Evolutionary conservation across 2,329 filamentous ascomycete species (phyloP).

Genomic region (Hawksworthiomyces lignivorus): DNA sequence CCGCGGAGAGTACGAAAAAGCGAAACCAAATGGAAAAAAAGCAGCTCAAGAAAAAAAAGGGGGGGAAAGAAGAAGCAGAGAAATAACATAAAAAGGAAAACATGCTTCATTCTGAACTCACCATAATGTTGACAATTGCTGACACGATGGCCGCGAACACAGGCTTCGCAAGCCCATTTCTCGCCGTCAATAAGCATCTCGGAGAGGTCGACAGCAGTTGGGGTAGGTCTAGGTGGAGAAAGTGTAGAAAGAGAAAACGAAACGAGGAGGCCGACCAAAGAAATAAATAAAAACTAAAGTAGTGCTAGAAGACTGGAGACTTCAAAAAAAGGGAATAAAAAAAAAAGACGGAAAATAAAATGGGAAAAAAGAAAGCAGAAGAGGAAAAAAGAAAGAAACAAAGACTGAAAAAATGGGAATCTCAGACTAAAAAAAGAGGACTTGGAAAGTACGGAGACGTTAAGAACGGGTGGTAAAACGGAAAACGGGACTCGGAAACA

Average conservation of each 20-base stretch:
- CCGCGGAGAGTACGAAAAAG: not conserved
- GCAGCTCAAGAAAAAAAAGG: constrained; percentile 7
- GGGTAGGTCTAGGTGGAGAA: constrained; percentile 9
- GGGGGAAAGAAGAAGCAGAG: constrained; percentile 2
- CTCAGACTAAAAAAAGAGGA: too few species aligned
- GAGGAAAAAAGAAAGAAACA: too few species aligned
- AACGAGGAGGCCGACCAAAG: not conserved
- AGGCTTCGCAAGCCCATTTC: constrained; percentile 97
- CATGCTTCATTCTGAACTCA: too few species aligned
- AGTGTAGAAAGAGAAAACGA: not conserved
- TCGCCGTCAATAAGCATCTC: constrained; percentile 84
- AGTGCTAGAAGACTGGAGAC: not conserved
- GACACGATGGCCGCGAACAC: constrained; percentile 95
- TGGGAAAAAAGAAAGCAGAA: too few species aligned
- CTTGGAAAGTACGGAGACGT: too few species aligned
- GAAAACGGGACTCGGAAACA: too few species aligned
- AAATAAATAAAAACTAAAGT: not conserved
- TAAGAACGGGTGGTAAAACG: too few species aligned
- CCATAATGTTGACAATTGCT: constrained; percentile 96
- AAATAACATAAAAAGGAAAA: constrained; percentile 17
- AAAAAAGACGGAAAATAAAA: not conserved
- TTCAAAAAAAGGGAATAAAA: not conserved
- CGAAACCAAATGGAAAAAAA: not conserved
- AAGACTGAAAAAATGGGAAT: too few species aligned
- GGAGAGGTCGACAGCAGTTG: constrained; percentile 6